Evolutionary conservation across 371 early-diverging fungal genomes (phyloP).

Genomic region (Mycotypha africana): DNA sequence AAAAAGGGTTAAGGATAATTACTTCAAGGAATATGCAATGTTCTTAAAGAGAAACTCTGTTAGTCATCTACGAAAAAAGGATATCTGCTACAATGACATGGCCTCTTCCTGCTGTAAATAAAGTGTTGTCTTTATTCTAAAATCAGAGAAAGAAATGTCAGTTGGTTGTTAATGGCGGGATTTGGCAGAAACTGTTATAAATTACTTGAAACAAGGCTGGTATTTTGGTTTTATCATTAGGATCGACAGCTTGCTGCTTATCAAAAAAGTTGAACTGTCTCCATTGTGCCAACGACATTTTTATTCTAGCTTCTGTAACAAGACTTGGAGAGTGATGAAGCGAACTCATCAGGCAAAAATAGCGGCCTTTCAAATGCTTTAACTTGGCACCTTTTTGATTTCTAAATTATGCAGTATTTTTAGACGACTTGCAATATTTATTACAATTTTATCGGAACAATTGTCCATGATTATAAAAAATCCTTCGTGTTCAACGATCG

Average conservation of each 20-base stretch:
- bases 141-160: not conserved
- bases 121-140: slow-evolving; percentile 48
- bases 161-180: slow-evolving; percentile 6
- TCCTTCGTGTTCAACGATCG: too few species aligned
- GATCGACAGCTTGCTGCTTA: slow-evolving; percentile 58
- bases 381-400: too few species aligned
- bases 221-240: slow-evolving; percentile 49
- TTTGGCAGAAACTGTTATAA: not conserved
- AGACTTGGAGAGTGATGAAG: too few species aligned
- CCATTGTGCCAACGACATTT: slow-evolving; percentile 51
- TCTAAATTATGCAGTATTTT: too few species aligned
- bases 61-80: slow-evolving; percentile 32
- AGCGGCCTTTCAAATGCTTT: too few species aligned
- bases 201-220: slow-evolving; percentile 63
- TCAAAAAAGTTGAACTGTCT: slow-evolving; percentile 85
- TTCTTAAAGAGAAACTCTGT: too few species aligned
- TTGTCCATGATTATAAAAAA: too few species aligned
- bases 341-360: too few species aligned
- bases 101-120: slow-evolving; percentile 52
- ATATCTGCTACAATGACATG: slow-evolving; percentile 52
- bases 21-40: too few species aligned
- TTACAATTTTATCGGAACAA: too few species aligned
- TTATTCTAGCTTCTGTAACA: too few species aligned
- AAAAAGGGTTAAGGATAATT: slow-evolving; percentile 24
- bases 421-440: too few species aligned